phyloP scores from a whole-genome alignment of 2,329 filamentous ascomycete species.

The Incumbomyces lentus region DNA sequence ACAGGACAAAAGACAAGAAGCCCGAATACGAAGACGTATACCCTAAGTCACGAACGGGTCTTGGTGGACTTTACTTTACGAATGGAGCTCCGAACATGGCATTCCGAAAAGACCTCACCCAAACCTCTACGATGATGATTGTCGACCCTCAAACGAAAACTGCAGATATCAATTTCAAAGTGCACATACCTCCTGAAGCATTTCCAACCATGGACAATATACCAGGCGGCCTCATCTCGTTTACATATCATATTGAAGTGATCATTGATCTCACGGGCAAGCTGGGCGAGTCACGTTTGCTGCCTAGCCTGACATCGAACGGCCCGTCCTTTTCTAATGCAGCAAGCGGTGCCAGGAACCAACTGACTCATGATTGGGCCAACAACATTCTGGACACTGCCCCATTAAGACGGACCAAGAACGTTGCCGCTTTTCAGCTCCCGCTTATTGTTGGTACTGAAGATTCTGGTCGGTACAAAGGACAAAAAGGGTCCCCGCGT shows the following conservation, averaged over 20 bases:
- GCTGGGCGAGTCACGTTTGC: conserved; percentile 60
- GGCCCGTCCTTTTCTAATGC: conserved; percentile 26
- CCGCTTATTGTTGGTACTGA: conserved; percentile 79
- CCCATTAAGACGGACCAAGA: conserved; percentile 74
- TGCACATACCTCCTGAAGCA: conserved; percentile 77
- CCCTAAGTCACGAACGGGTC: conserved; percentile 73
- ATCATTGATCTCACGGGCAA: conserved; percentile 87
- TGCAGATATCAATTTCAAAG: conserved; percentile 68
- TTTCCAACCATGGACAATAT: conserved; percentile 88
- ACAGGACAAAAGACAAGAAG: conserved; percentile 52
- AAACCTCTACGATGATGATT: conserved; percentile 78
- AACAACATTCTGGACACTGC: conserved; percentile 77
- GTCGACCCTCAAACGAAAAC: conserved; percentile 71
- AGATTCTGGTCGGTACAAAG: conserved; percentile 51
- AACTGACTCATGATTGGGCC: conserved; percentile 33
- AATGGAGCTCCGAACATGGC: conserved; percentile 78
- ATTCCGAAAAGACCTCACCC: conserved; percentile 90
- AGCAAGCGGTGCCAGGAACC: conserved; percentile 25
- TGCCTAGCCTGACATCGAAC: conserved; percentile 41
- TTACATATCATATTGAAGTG: conserved; percentile 88
- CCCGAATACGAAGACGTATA: conserved; percentile 74
- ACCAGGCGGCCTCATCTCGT: conserved; percentile 87
- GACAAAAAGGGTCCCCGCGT: not conserved
- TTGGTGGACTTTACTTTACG: conserved; percentile 76
- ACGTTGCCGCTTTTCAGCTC: conserved; percentile 77